phyloP scores from a whole-genome alignment of 371 early-diverging fungal genomes.

The Batrachochytrium dendrobatidis region DNA sequence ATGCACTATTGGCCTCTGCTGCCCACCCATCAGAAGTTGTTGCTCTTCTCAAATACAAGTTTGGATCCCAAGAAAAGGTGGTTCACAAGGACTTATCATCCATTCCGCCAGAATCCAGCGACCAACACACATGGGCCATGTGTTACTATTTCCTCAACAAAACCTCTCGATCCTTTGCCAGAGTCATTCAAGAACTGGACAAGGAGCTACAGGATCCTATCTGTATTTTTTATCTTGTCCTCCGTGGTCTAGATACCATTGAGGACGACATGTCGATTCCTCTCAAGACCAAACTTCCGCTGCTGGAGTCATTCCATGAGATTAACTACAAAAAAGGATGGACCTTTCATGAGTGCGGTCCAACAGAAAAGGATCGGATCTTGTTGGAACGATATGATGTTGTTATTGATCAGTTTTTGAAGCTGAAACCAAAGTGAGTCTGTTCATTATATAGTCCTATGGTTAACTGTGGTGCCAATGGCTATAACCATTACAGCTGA shows the following conservation, averaged over 20 bases:
- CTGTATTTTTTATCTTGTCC: slow-evolving; percentile 78
- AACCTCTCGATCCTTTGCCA: slow-evolving; percentile 93
- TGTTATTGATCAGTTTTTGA: slow-evolving; percentile 82
- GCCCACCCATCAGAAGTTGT: slow-evolving; percentile 78
- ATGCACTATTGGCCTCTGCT: slow-evolving; percentile 55
- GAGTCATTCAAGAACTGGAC: slow-evolving; percentile 90
- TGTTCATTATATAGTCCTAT: not conserved
- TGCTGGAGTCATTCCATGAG: slow-evolving; percentile 75
- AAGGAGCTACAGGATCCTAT: slow-evolving; percentile 58
- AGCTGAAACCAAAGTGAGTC: slow-evolving; percentile 55
- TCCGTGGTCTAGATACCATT: slow-evolving; percentile 93
- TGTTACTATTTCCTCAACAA: slow-evolving; percentile 85
- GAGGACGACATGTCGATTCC: slow-evolving; percentile 96
- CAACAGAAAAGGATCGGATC: slow-evolving; percentile 87
- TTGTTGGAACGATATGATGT: slow-evolving; percentile 80
- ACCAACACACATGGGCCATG: slow-evolving; percentile 26
- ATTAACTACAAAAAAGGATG: slow-evolving; percentile 73
- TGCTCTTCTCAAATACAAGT: slow-evolving; percentile 70
- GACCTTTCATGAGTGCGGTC: slow-evolving; percentile 80
- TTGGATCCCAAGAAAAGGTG: slow-evolving; percentile 49
- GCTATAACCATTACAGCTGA: not conserved
- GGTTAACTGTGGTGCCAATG: not conserved
- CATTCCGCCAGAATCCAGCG: slow-evolving; percentile 21
- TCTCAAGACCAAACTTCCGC: slow-evolving; percentile 61
- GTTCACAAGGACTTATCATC: slow-evolving; percentile 33